Evolutionary conservation across 2,329 filamentous ascomycete genomes (phyloP), one percentile per base, ranked within the genome.

Genomic region (Aspergillus sp.): DNA sequence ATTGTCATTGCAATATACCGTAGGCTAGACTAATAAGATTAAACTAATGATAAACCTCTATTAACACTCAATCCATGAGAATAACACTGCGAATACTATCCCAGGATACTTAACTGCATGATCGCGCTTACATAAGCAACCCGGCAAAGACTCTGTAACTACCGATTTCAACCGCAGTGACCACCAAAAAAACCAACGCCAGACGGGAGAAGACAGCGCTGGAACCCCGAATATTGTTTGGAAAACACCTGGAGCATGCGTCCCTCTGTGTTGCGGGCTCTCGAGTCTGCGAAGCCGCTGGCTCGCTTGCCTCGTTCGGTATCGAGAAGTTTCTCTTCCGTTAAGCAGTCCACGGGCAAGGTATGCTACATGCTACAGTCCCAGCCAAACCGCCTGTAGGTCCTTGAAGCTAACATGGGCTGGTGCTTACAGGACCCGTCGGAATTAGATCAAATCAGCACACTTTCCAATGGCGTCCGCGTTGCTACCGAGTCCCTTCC

Each of bases 401-500:
- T 19, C 19, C 19, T 19, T 19, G 19, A 19, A 19, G 19, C 36
- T 39, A 39, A 39, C 19, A 10, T 4, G 10, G 12, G 6, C 8
- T 27, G 4, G 8, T 19, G 42, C 39, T 57, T 19, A 19, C 19
- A 87, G 81, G 90, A 97, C 63, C 88, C 88, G 9, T 83, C 83
- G 42, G 88, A 95, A 54, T 80, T 95, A 58, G 88, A 96, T 67
- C 76, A 85, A 55, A 84, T 97, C 60, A 94, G 90, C 5, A 90
- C 84, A 1, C 80, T 98, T 10, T 75, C 88, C 43, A 98, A 98
- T 77, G 93, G 93, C 62, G 74, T 98, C 55, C 87, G 91, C 48
- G 88, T 98, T 49, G 93, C 93, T 27, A 95, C 91, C 40, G 93
- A 98, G 67, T 89, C 90, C 47, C 78, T 97, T 7, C 90, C 91